phyloP scores from a whole-genome alignment of 139 green algal species.

The Closterium sp. region DNA sequence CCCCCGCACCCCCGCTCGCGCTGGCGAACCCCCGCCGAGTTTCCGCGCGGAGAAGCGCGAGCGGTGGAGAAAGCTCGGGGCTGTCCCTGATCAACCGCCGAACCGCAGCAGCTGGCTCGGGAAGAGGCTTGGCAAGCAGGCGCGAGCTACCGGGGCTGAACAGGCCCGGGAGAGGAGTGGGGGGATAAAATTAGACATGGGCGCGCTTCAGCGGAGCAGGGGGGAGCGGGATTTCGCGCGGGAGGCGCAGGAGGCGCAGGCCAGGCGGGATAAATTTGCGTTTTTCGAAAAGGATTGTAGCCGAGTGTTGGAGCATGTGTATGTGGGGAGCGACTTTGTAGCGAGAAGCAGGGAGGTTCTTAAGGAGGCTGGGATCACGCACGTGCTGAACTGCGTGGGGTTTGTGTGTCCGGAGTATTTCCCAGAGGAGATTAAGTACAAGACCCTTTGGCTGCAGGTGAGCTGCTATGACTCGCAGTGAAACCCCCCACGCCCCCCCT shows the following conservation, averaged over 20 bases:
- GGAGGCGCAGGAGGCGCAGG: conserved; percentile 32
- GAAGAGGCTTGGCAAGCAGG: background rate
- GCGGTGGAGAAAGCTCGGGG: background rate
- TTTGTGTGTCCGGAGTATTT: conserved; percentile 87
- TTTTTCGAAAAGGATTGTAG: conserved; percentile 54
- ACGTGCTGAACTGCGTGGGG: conserved; percentile 95
- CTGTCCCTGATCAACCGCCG: background rate
- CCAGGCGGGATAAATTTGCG: conserved; percentile 49
- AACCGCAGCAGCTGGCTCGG: background rate
- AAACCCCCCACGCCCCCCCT: no score
- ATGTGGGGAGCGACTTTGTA: conserved; percentile 82
- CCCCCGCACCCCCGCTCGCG: background rate
- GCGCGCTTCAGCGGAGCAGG: conserved; percentile 15
- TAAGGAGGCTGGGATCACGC: conserved; percentile 74
- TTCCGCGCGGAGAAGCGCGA: background rate
- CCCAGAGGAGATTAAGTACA: conserved; percentile 77
- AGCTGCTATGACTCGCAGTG: background rate
- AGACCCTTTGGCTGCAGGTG: conserved; percentile 85
- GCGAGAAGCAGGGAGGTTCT: conserved; percentile 73
- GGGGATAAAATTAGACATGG: conserved; percentile 40
- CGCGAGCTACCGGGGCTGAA: background rate
- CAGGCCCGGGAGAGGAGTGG: background rate
- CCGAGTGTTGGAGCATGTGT: conserved; percentile 72
- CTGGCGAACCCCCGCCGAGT: background rate
- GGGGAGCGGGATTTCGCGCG: conserved; percentile 21